phyloP scores from a whole-genome alignment of 2,329 filamentous ascomycete species.

The Gremmenia infestans region DNA sequence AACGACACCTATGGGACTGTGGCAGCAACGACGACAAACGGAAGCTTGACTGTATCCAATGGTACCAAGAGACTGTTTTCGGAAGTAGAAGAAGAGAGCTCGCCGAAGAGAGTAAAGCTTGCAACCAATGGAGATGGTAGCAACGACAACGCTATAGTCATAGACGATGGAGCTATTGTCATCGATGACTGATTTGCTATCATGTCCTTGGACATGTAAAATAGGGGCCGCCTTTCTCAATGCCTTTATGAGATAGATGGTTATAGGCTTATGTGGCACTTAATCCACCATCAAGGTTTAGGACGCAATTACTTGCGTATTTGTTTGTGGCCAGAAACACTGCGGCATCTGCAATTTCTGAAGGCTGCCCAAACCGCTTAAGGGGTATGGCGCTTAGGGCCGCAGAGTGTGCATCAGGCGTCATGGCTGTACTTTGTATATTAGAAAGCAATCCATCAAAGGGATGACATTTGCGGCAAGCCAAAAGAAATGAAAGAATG shows the following conservation, averaged over 20 bases:
- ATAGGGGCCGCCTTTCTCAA: background rate
- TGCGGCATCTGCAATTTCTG: slow-evolving; percentile 78
- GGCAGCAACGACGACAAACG: slow-evolving; percentile 10
- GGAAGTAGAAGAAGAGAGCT: slow-evolving; percentile 19
- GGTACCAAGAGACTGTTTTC: slow-evolving; percentile 31
- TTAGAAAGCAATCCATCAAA: slow-evolving; percentile 28
- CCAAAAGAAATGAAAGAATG: background rate
- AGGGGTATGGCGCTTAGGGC: slow-evolving; percentile 54
- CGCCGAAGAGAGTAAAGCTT: slow-evolving; percentile 29
- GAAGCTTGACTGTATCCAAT: slow-evolving; percentile 5
- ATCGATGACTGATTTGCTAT: slow-evolving; percentile 53
- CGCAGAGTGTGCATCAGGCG: slow-evolving; percentile 29
- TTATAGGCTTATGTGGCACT: slow-evolving; percentile 52
- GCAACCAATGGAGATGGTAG: slow-evolving; percentile 35
- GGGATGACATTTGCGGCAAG: slow-evolving; percentile 9
- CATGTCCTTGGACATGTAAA: background rate
- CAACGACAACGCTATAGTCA: slow-evolving; percentile 29
- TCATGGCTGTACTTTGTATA: slow-evolving; percentile 40
- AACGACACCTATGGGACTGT: slow-evolving; percentile 12
- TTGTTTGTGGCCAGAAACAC: slow-evolving; percentile 70
- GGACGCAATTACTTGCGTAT: slow-evolving; percentile 81
- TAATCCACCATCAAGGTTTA: slow-evolving; percentile 82
- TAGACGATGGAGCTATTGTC: slow-evolving; percentile 53
- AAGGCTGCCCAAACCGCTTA: slow-evolving; percentile 58
- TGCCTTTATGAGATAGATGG: background rate